Evolutionary conservation across 2,329 filamentous ascomycete genomes (phyloP).

Genomic region (Karstenula rhodostoma): DNA sequence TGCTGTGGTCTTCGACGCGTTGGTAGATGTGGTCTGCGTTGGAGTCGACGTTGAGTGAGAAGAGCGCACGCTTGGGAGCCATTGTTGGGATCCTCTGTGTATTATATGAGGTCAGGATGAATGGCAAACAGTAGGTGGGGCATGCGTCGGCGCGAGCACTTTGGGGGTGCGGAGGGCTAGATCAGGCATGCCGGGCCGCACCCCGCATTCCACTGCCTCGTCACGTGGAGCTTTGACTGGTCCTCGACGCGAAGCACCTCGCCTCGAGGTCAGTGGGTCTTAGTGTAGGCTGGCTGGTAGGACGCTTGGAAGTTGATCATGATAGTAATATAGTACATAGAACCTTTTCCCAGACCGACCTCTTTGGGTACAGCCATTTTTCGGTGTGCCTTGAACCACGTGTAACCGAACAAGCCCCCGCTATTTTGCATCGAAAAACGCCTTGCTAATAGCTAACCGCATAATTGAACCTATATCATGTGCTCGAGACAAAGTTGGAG

Average conservation of each 20-base stretch:
- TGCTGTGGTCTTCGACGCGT: constrained; percentile 47
- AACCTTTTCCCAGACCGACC: constrained; percentile 5
- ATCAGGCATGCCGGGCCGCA: constrained; percentile 9
- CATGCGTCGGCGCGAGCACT: constrained; percentile 11
- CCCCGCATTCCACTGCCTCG: constrained; percentile 7
- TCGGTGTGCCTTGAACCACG: constrained; percentile 1
- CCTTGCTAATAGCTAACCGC: not conserved
- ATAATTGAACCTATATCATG: not conserved
- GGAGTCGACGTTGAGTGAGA: constrained; percentile 51
- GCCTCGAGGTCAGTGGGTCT: constrained; percentile 1
- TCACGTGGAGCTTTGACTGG: constrained; percentile 9
- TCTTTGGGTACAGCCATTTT: not conserved
- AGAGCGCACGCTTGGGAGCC: constrained; percentile 43
- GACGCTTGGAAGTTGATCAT: not conserved
- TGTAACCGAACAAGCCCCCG: not conserved
- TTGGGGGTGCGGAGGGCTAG: constrained; percentile 7
- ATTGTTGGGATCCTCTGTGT: constrained; percentile 22
- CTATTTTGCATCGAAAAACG: constrained; percentile 5
- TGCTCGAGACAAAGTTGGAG: not conserved
- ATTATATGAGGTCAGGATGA: constrained; percentile 32
- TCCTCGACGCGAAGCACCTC: constrained; percentile 9
- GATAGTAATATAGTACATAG: constrained; percentile 8
- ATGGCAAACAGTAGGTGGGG: constrained; percentile 7
- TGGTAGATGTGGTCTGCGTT: constrained; percentile 50
- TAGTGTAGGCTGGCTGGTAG: not conserved